Evolutionary conservation across 495 filamentous ascomycete genomes (phyloP).

Genomic region (Penicillium canariense): DNA sequence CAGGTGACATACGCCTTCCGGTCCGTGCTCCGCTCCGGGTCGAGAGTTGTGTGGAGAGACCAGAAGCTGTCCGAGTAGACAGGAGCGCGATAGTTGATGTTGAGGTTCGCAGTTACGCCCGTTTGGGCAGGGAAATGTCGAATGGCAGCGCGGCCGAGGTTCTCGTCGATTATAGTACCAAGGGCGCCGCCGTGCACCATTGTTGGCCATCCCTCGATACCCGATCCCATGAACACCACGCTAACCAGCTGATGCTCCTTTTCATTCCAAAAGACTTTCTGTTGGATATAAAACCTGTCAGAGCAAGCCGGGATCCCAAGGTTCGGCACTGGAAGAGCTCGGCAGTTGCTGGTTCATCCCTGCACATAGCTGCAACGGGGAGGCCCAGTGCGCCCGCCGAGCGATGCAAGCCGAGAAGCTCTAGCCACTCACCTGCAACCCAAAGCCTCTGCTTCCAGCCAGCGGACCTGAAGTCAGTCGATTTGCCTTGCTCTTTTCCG

Average conservation of each 20-base stretch:
- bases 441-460: slow-evolving; percentile 39
- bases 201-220: slow-evolving; percentile 69
- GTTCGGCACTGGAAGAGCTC: slow-evolving; percentile 17
- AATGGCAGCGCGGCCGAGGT: slow-evolving; percentile 41
- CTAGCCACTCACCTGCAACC: slow-evolving; percentile 39
- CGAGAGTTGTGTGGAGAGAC: slow-evolving; percentile 53
- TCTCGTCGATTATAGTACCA: slow-evolving; percentile 70
- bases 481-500: slow-evolving; percentile 34
- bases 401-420: neutral
- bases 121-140: slow-evolving; percentile 39
- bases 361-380: neutral
- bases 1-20: slow-evolving; percentile 62
- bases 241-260: slow-evolving; percentile 45
- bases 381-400: neutral
- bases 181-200: slow-evolving; percentile 74
- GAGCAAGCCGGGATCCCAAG: slow-evolving; percentile 15
- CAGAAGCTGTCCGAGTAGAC: slow-evolving; percentile 61
- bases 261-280: slow-evolving; percentile 53
- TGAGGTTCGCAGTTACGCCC: slow-evolving; percentile 64
- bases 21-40: slow-evolving; percentile 51
- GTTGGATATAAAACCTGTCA: slow-evolving; percentile 23
- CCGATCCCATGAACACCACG: slow-evolving; percentile 63
- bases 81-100: slow-evolving; percentile 59
- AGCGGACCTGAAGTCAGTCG: slow-evolving; percentile 43
- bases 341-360: slow-evolving; percentile 4